Base-by-base conservation (phyloP, 495 filamentous ascomycete genomes). In the Penicillium subrubescens region DNA sequence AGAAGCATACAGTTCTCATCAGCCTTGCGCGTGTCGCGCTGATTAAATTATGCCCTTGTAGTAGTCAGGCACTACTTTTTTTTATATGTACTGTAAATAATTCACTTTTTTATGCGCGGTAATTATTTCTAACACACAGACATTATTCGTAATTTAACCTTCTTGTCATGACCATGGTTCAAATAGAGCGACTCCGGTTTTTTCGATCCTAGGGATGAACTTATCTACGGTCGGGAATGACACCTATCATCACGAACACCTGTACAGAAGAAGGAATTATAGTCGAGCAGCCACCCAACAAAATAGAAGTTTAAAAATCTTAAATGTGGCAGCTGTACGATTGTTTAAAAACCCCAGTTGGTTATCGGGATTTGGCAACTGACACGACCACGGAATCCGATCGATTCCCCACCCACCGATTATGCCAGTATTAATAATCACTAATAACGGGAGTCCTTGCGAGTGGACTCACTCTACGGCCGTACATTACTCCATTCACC, bases 351-450 rank as follows among this genome's bases (percentile, higher is more conserved):
- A 17, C 55, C 46, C 10, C 53, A 68, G 53, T 66, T 57, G 44
- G 37, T 52, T 59, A 68, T 68, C 66, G 62, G 60, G 37, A 64
- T 60, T 63, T 60, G 61, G 44, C 64, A 61, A 61, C 61, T 19
- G 56, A 57, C 57, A 39, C 34, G 43, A 68, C 68, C 65, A 62
- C 46, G 48, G 62, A 63, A 66, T 37, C 43, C 53, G 33, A 53
- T 61, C 39, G 25, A 37, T 15, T 15, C 50, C 11, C 55, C 65
- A 56, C 29, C 37, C 27, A 27, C 8, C 19, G 23, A 35, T 56
- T 56, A 56, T 56, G n/a, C 33, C 53, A 19, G 23, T 59, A 66
- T 66, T 52, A 52, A 33, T 62, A 66, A 66, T 66, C 31, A 64
- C 37, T 51, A 37, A 52, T 27, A 31, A 34, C 10, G 52, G 14